Conservation (phyloP, 2,329 filamentous ascomycete genomes). For the Alternaria ventricosa region DNA sequence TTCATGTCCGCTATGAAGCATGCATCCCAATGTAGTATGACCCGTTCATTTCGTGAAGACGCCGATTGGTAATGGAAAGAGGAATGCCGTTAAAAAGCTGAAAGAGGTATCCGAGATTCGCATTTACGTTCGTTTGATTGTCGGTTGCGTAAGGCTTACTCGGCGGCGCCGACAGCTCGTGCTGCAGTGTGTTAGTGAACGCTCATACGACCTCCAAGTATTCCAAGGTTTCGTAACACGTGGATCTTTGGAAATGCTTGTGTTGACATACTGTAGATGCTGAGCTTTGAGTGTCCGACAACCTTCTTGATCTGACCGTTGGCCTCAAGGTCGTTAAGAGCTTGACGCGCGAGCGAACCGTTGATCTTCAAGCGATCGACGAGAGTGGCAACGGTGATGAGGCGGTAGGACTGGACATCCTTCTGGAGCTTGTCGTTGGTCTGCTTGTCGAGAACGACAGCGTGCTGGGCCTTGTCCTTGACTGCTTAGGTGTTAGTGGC, state of each 20-base stretch:
- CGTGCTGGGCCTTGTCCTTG: slow-evolving; percentile 99
- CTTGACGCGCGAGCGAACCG: slow-evolving; percentile 90
- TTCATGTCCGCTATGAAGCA: slow-evolving; percentile 43
- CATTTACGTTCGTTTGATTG: slow-evolving; percentile 31
- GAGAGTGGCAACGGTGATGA: slow-evolving; percentile 97
- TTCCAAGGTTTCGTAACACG: not conserved
- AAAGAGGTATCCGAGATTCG: slow-evolving; percentile 35
- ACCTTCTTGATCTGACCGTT: slow-evolving; percentile 99
- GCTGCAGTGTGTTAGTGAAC: slow-evolving; percentile 35
- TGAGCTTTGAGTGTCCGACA: slow-evolving; percentile 94
- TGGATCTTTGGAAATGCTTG: not conserved
- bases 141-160: slow-evolving; percentile 39
- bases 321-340: slow-evolving; percentile 92
- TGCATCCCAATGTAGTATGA: slow-evolving; percentile 37
- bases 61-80: slow-evolving; percentile 46
- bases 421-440: slow-evolving; percentile 99
- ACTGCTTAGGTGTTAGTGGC: slow-evolving; percentile 64
- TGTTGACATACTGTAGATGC: slow-evolving; percentile 85
- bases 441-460: slow-evolving; percentile 97
- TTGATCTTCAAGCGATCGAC: slow-evolving; percentile 99
- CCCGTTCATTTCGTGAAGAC: slow-evolving; percentile 43
- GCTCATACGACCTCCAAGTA: not conserved
- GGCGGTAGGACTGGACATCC: slow-evolving; percentile 99
- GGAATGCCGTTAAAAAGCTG: slow-evolving; percentile 43
- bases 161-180: slow-evolving; percentile 46